Evolutionary conservation across 805 yeast species (phyloP).

Genomic region (Candida michaelii): DNA sequence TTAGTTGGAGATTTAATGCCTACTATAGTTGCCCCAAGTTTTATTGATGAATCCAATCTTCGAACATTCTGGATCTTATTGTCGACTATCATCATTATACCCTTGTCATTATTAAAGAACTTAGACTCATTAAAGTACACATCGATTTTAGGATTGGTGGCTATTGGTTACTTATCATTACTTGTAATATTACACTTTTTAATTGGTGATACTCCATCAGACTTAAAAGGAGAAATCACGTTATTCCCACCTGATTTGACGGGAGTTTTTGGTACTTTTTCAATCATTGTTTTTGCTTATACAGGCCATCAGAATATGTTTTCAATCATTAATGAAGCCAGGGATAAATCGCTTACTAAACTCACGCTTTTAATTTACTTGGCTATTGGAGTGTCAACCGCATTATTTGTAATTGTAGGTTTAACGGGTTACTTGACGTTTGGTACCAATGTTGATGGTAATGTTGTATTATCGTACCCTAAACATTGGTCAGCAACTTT

Average conservation of each 20-base stretch:
- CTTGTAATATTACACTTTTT: conserved; percentile 73
- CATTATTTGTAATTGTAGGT: conserved; percentile 71
- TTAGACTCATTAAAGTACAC: conserved; percentile 85
- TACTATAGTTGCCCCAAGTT: conserved; percentile 41
- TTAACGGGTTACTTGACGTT: conserved; percentile 80
- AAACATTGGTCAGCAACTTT: conserved; percentile 46
- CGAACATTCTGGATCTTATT: conserved; percentile 63
- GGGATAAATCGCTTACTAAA: conserved; percentile 45
- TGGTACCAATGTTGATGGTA: conserved; percentile 65
- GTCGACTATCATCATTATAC: conserved; percentile 46
- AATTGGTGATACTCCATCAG: conserved; percentile 49
- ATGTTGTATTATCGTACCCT: conserved; percentile 67
- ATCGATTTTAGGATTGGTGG: conserved; percentile 74
- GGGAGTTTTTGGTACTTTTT: conserved; percentile 66
- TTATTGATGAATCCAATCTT: conserved; percentile 20
- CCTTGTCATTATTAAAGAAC: conserved; percentile 70
- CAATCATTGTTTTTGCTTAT: conserved; percentile 91
- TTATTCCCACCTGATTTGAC: conserved; percentile 41
- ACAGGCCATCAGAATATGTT: conserved; percentile 97
- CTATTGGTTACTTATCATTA: conserved; percentile 74
- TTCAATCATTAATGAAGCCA: conserved; percentile 79
- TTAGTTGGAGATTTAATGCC: conserved; percentile 79
- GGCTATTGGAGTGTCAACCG: conserved; percentile 61
- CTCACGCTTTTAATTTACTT: conserved; percentile 42
- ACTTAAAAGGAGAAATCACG: conserved; percentile 28